phyloP scores from a whole-genome alignment of 345 rosid species.

The Eucalyptus erythrocorys region DNA sequence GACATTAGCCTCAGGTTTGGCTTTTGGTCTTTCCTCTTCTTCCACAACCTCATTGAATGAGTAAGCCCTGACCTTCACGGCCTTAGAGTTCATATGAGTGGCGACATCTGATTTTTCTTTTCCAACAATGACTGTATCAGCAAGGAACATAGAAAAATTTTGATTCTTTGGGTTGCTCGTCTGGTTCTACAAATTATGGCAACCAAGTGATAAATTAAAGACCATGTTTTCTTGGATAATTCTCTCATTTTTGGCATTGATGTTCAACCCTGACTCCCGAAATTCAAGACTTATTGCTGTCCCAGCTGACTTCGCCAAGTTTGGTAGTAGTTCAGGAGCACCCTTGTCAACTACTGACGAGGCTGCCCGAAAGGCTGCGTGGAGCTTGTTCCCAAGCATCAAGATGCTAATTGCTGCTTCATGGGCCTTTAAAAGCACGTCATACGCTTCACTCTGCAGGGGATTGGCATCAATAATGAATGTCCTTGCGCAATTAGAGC shows the following conservation, averaged over 20 bases:
- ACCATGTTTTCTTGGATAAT: constrained; percentile 56
- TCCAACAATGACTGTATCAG: constrained; percentile 76
- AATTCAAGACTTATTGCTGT: constrained; percentile 95
- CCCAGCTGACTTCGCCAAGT: constrained; percentile 85
- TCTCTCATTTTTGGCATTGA: constrained; percentile 71
- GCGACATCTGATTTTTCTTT: constrained; percentile 46
- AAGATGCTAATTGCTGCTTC: constrained; percentile 74
- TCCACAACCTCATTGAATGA: constrained; percentile 85
- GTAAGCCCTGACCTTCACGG: constrained; percentile 73
- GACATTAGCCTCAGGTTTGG: constrained; percentile 24
- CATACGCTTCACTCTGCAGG: constrained; percentile 76
- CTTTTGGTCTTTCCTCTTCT: constrained; percentile 39
- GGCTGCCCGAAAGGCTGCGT: constrained; percentile 68
- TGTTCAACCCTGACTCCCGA: constrained; percentile 74
- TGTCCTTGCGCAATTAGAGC: constrained; percentile 82
- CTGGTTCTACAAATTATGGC: constrained; percentile 64
- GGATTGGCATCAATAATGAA: constrained; percentile 76
- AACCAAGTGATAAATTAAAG: constrained; percentile 80
- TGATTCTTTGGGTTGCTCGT: constrained; percentile 48
- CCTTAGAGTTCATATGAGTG: constrained; percentile 63
- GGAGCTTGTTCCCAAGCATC: constrained; percentile 57
- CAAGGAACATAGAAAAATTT: constrained; percentile 61
- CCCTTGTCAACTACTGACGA: constrained; percentile 65
- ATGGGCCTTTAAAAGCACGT: constrained; percentile 79
- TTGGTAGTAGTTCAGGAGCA: constrained; percentile 59